Evolutionary conservation across 176 grass and related monocot species (phyloP).

Genomic region (Oryza rufipogon): DNA sequence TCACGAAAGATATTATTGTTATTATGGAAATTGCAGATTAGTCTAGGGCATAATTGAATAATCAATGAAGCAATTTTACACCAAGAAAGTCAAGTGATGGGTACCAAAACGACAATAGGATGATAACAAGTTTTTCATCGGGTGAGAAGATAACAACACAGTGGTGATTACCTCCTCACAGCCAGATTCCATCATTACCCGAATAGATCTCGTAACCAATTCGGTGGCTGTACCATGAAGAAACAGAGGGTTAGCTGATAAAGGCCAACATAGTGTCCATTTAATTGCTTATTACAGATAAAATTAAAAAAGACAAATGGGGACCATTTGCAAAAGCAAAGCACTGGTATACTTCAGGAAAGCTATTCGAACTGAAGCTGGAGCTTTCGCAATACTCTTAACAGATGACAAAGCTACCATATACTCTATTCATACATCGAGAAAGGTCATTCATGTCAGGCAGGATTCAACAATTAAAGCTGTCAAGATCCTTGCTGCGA

Average conservation of each 20-base stretch:
- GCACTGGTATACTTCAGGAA: neutral
- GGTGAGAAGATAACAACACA: neutral
- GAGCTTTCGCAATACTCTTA: neutral
- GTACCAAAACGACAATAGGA: neutral
- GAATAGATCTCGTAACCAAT: conserved; percentile 81
- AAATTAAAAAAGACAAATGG: neutral
- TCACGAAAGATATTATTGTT: neutral
- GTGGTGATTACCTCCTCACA: conserved; percentile 76
- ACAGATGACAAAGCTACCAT: neutral
- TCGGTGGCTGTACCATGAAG: conserved; percentile 71
- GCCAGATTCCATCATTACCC: conserved; percentile 89
- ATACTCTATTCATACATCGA: neutral
- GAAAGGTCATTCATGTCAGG: neutral
- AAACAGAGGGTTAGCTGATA: conserved; percentile 25
- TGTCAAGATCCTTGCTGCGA: neutral
- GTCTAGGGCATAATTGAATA: neutral
- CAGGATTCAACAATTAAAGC: neutral
- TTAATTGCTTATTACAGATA: neutral
- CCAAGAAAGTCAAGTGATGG: neutral
- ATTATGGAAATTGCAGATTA: neutral
- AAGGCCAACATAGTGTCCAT: conserved; percentile 6
- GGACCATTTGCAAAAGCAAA: neutral
- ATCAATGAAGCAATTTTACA: neutral
- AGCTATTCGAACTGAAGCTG: neutral
- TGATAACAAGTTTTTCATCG: neutral